phyloP scores from a whole-genome alignment of 148 eudicot species.

The Fagopyrum esculentum region DNA sequence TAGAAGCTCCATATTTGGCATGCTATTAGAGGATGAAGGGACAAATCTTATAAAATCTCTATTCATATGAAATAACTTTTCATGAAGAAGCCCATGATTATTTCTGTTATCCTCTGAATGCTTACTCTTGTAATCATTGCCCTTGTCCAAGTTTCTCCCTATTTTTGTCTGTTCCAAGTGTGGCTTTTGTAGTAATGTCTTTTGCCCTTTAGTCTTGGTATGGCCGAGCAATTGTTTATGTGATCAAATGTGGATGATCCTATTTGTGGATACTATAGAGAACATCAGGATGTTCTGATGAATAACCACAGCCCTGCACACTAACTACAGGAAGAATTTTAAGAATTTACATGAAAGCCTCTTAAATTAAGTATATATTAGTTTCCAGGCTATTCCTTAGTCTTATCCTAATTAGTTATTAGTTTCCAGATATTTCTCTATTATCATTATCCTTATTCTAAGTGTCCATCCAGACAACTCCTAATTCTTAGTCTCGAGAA shows the following conservation, averaged over 20 bases:
- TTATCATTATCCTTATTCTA: too few relatives aligned
- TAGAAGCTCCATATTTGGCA: too few relatives aligned
- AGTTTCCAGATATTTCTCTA: too few relatives aligned
- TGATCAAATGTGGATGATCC: neutral
- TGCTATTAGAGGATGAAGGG: neutral
- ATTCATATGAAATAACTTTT: neutral
- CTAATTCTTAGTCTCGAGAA: too few relatives aligned
- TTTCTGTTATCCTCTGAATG: neutral
- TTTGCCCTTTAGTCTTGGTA: neutral
- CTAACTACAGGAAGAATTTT: too few relatives aligned
- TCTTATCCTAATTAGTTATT: too few relatives aligned
- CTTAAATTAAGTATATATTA: too few relatives aligned
- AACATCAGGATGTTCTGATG: neutral
- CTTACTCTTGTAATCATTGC: neutral
- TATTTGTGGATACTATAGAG: neutral
- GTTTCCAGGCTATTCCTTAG: too few relatives aligned
- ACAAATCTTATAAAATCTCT: neutral
- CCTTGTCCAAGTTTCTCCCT: neutral
- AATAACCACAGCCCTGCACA: too few relatives aligned
- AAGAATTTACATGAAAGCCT: too few relatives aligned
- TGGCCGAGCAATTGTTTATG: neutral
- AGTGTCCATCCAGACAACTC: too few relatives aligned
- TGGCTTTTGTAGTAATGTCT: neutral
- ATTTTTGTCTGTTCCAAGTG: neutral
- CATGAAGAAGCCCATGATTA: neutral